phyloP scores from a whole-genome alignment of 1,284 basidiomycete species.

The Paramarasmius palmivorus region DNA sequence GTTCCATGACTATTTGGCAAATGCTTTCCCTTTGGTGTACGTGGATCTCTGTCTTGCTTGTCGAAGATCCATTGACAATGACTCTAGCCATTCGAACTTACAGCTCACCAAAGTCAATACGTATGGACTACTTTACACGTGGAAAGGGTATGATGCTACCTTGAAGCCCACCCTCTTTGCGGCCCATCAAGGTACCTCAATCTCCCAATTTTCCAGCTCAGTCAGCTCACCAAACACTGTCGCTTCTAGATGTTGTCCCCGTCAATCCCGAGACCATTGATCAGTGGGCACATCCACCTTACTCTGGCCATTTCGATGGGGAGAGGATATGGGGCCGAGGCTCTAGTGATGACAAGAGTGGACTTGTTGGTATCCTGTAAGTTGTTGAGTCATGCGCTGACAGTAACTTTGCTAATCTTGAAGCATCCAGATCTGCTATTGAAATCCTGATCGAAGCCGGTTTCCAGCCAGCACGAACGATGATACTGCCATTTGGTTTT shows the following conservation, averaged over 20 bases:
- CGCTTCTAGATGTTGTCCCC: conserved; percentile 62
- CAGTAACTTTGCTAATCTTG: conserved; percentile 11
- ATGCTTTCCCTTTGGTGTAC: conserved; percentile 49
- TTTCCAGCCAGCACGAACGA: conserved; percentile 56
- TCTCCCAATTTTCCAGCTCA: neutral
- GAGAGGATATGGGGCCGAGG: conserved; percentile 61
- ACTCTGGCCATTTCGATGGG: conserved; percentile 67
- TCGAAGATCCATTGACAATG: neutral
- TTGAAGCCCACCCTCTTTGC: conserved; percentile 70
- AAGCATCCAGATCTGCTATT: conserved; percentile 41
- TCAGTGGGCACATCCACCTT: conserved; percentile 64
- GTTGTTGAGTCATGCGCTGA: conserved; percentile 11
- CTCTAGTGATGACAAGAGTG: conserved; percentile 58
- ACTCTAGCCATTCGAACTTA: conserved; percentile 50
- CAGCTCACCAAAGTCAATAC: conserved; percentile 61
- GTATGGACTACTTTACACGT: conserved; percentile 70
- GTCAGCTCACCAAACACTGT: neutral
- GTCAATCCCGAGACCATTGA: conserved; percentile 55
- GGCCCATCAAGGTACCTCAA: conserved; percentile 61
- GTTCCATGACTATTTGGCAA: conserved; percentile 49
- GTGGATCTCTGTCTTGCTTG: conserved; percentile 13
- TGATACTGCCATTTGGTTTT: conserved; percentile 72
- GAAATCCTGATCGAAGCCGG: conserved; percentile 54
- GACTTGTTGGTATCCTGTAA: conserved; percentile 53
- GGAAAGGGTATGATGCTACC: conserved; percentile 59